Conservation (phyloP, 495 filamentous ascomycete genomes). For the Aspergillus affinis region DNA sequence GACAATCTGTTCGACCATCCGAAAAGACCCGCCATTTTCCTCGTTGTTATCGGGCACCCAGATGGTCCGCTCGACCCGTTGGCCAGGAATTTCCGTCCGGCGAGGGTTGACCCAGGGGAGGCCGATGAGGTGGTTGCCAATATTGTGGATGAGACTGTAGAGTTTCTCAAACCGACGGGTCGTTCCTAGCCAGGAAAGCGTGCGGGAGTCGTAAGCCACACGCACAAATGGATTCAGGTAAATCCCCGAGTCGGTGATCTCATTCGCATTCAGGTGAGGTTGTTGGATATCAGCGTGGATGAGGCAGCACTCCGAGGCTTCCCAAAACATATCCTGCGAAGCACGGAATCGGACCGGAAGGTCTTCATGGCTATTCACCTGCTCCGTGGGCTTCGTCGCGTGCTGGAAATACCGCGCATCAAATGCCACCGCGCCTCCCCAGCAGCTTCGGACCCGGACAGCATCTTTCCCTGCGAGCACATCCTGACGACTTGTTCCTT, state of each 20-base stretch:
- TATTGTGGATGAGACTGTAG: conserved; percentile 51
- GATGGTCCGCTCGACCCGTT: conserved; percentile 52
- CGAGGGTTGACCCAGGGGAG: conserved; percentile 60
- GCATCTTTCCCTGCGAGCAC: conserved; percentile 63
- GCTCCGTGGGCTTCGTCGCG: conserved; percentile 1
- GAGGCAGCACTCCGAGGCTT: conserved; percentile 77
- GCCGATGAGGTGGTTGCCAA: conserved; percentile 52
- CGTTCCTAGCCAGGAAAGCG: conserved; percentile 55
- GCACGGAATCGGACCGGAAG: conserved; percentile 65
- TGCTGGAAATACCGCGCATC: conserved; percentile 65
- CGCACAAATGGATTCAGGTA: conserved; percentile 75
- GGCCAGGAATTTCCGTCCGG: conserved; percentile 52
- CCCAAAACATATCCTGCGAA: conserved; percentile 66
- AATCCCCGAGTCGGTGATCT: conserved; percentile 52
- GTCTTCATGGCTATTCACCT: conserved; percentile 6
- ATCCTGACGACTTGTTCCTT: conserved; percentile 55
- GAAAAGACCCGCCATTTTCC: conserved; percentile 40
- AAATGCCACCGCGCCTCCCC: conserved; percentile 81
- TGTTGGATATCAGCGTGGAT: conserved; percentile 69
- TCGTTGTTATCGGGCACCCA: conserved; percentile 45
- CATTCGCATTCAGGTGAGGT: conserved; percentile 35
- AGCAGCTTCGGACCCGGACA: conserved; percentile 74
- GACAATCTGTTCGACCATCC: conserved; percentile 42
- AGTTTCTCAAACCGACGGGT: conserved; percentile 60
- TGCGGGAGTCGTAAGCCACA: conserved; percentile 57